phyloP scores from a whole-genome alignment of 106 monocot genomes.

The Dioscorea zingiberensis region DNA sequence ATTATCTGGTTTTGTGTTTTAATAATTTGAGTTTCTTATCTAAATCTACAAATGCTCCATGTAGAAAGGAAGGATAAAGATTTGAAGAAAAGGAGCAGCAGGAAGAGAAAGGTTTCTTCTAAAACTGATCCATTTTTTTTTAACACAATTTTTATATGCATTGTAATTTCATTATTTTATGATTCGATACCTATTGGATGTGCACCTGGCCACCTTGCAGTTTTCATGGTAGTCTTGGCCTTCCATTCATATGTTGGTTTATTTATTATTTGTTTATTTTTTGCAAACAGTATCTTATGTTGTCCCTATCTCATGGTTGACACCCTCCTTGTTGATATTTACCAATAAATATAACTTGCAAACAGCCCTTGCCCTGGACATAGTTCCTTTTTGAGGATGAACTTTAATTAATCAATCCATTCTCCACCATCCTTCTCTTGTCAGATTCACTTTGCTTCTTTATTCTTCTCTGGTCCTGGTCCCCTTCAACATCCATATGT shows the following conservation, averaged over 20 bases:
- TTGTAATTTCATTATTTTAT: neutral
- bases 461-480: no score
- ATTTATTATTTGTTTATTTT: neutral
- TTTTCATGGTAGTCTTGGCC: neutral
- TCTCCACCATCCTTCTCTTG: no score
- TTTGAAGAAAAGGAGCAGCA: constrained; percentile 60
- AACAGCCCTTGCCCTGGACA: no score
- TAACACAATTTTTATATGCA: no score
- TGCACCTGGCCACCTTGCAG: neutral
- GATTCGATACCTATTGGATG: neutral
- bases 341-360: no score
- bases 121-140: neutral
- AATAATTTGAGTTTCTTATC: neutral
- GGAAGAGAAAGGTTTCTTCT: constrained; percentile 69
- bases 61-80: constrained; percentile 81
- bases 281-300: neutral
- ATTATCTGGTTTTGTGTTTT: neutral
- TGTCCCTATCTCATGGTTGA: neutral
- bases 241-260: neutral
- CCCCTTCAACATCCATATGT: no score
- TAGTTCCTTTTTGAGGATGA: no score
- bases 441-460: no score
- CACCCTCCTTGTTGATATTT: neutral
- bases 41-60: constrained; percentile 1
- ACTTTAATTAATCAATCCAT: no score